These are phyloP conservation scores for Brassica rapa DNA, from an alignment of 345 rosid species.

Conservation along the genomic window DNA sequence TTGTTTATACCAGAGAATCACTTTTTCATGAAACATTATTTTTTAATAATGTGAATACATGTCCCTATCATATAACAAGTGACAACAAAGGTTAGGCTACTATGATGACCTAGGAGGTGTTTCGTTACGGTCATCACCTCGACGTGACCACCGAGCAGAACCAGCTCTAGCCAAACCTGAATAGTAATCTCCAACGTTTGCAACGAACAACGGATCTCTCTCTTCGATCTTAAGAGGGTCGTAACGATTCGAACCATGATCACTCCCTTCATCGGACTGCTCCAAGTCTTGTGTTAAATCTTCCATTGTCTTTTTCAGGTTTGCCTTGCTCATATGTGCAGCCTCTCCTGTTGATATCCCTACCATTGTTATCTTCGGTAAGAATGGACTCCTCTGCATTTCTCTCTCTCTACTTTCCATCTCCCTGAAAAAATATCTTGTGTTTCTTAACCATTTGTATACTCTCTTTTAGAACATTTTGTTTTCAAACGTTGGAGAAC, in stretches of 20 bases:
- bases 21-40: neutral
- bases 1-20: neutral
- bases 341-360: slow-evolving; percentile 86
- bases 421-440: slow-evolving; percentile 30
- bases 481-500: neutral
- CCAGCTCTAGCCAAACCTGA: slow-evolving; percentile 64
- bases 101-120: slow-evolving; percentile 5
- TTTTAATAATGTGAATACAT: neutral
- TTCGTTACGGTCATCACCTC: slow-evolving; percentile 44
- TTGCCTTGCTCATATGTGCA: slow-evolving; percentile 76
- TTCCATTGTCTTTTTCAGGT: slow-evolving; percentile 82
- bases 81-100: slow-evolving; percentile 19
- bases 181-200: slow-evolving; percentile 82
- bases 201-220: slow-evolving; percentile 91
- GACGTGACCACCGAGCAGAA: slow-evolving; percentile 60
- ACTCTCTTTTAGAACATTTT: neutral
- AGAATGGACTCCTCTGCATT: slow-evolving; percentile 62
- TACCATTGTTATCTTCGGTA: slow-evolving; percentile 98
- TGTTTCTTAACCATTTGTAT: neutral
- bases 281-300: slow-evolving; percentile 75
- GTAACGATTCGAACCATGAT: slow-evolving; percentile 26
- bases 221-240: slow-evolving; percentile 50
- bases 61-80: neutral
- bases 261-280: slow-evolving; percentile 58
- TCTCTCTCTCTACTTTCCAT: slow-evolving; percentile 43